Conservation (phyloP, 2,329 filamentous ascomycete genomes). For the Beauveria asiatica region DNA sequence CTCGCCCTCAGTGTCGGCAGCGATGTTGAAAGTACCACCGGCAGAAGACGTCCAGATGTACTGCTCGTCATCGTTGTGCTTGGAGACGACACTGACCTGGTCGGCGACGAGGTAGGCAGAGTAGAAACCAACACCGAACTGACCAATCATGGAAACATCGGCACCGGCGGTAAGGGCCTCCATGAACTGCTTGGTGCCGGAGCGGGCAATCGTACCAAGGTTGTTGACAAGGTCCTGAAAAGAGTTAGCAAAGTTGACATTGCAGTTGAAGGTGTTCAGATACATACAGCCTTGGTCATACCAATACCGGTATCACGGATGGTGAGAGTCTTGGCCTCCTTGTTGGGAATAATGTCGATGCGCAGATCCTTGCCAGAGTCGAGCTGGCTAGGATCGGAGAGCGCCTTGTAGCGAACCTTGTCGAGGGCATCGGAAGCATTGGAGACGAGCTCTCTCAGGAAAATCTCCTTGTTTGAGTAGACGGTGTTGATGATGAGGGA, state of each 20-base stretch:
- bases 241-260: conserved; percentile 25
- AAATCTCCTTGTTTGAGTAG: conserved; percentile 99
- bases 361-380: conserved; percentile 96
- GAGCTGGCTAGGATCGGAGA: conserved; percentile 95
- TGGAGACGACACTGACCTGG: conserved; percentile 89
- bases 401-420: conserved; percentile 98
- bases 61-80: conserved; percentile 99
- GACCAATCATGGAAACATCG: conserved; percentile 99
- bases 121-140: conserved; percentile 99
- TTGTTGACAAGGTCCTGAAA: conserved; percentile 94
- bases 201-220: conserved; percentile 97
- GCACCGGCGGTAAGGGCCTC: conserved; percentile 96
- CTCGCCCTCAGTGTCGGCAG: conserved; percentile 82
- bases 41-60: conserved; percentile 99
- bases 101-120: conserved; percentile 99
- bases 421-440: conserved; percentile 98
- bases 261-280: too few species aligned
- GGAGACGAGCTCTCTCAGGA: conserved; percentile 96
- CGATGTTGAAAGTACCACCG: conserved; percentile 94
- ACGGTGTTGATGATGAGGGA: conserved; percentile 99
- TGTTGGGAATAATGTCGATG: conserved; percentile 97
- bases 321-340: conserved; percentile 94
- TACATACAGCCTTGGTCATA: conserved; percentile 98
- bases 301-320: conserved; percentile 98
- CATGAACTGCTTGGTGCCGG: conserved; percentile 99